A percentile compares a stretch with the other conserved stretches of the same genome.
phyloP scores from a whole-genome alignment of 2,329 filamentous ascomycete species.

The Pseudocercospora macadamiae region DNA sequence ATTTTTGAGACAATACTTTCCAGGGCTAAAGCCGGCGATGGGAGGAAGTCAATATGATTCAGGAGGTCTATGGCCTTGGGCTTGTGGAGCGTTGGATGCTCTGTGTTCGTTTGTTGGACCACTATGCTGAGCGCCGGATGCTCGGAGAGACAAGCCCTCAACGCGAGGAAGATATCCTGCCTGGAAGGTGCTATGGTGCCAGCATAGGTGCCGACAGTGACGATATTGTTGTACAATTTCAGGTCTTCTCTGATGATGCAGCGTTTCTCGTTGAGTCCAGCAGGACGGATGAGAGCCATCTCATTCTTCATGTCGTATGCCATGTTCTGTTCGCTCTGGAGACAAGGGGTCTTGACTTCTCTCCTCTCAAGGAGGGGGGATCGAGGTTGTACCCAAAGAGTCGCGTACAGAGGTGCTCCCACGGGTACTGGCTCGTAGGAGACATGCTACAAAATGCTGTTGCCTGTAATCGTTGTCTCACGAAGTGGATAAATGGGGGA shows the following conservation, averaged over 20 bases:
- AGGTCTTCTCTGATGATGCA: constrained; percentile 47
- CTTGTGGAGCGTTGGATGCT: constrained; percentile 42
- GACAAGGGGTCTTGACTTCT: too few relatives aligned
- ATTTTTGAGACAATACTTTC: constrained; percentile 34
- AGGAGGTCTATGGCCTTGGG: constrained; percentile 41
- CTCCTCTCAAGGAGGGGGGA: neutral
- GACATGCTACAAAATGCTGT: neutral
- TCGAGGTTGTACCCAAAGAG: too few relatives aligned
- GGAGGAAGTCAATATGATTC: constrained; percentile 45
- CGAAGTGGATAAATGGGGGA: neutral
- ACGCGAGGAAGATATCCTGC: constrained; percentile 34
- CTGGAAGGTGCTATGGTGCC: constrained; percentile 21
- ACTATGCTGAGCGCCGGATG: constrained; percentile 45
- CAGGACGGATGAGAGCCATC: neutral
- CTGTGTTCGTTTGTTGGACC: constrained; percentile 41
- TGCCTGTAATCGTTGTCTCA: neutral
- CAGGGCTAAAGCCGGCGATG: too few relatives aligned
- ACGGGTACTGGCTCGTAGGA: too few relatives aligned
- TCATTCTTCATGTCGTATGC: neutral
- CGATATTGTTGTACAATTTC: constrained; percentile 45
- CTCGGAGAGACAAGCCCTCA: constrained; percentile 44
- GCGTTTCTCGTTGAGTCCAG: constrained; percentile 39
- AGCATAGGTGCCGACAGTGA: constrained; percentile 43
- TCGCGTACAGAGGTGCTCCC: too few relatives aligned
- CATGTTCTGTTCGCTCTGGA: neutral